Evolutionary conservation across 2,329 filamentous ascomycete genomes (phyloP), one percentile per base, ranked within the genome.

Genomic region (Arthrobotrys conoides): DNA sequence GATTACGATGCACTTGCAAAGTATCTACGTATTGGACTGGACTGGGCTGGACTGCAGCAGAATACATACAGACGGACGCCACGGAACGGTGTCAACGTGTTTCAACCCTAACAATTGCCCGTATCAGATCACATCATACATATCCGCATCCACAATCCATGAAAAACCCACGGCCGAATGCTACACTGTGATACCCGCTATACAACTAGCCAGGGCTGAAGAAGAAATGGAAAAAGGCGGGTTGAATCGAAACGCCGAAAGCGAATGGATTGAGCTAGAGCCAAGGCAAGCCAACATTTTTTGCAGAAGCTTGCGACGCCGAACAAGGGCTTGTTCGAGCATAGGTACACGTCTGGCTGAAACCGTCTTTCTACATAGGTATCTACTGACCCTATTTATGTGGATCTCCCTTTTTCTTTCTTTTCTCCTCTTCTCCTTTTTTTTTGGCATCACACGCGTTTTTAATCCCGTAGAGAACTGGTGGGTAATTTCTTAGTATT

Each of bases 291-390:
- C 53, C 53, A 59, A 59, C 27, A 59, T 20, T 36, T 36, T 22
- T 33, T 27, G 48, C 20, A 24, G 30, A 30, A 59, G 53, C 53
- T 59, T 59, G 53, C 53, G 53, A 59, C 53, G 53, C 53, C 53
- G 30, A 59, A 59, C 53, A 38, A n/a, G 53, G 53, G 53, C 53
- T 46, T 46, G 44, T 46, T 20, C 6, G 18, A 12, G 20, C 44
- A 18, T 20, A 16, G 12, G 36, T 38, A 46, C 44, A 46, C 44
- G 20, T 14, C 48, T 27, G 20, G 48, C 48, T 24, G 51, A 16
- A 55, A 30, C 20, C 24, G 27, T 59, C n/a, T 22, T 36, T n/a
- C n/a, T n/a, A n/a, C n/a, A n/a, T n/a, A n/a, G n/a, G n/a, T 22
- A 46, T 38, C 53, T 22, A n/a, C n/a, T 20, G 14, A 18, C 53